Conservation (phyloP, 768 basidiomycete species). For the Lactifluus volemus region DNA sequence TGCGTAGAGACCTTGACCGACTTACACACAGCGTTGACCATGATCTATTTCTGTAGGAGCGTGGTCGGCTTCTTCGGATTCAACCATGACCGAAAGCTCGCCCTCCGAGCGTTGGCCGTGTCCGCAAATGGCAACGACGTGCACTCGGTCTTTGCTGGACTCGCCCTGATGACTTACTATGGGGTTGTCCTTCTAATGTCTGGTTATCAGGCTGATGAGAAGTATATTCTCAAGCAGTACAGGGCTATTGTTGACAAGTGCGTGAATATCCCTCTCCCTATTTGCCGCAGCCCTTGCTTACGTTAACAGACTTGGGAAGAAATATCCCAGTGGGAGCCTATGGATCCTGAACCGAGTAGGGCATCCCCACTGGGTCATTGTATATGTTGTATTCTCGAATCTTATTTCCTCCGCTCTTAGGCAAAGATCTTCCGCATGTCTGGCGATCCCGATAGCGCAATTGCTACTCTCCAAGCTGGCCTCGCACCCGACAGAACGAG, state of each 20-base stretch:
- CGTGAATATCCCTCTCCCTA: conserved; percentile 18
- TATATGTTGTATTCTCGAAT: background rate
- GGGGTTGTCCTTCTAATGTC: conserved; percentile 60
- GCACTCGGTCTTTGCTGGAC: conserved; percentile 67
- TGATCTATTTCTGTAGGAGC: conserved; percentile 32
- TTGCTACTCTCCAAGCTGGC: conserved; percentile 49
- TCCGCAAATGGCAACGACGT: conserved; percentile 60
- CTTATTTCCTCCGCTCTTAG: conserved; percentile 26
- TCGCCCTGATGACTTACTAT: conserved; percentile 77
- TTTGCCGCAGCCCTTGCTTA: background rate
- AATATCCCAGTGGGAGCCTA: conserved; percentile 58
- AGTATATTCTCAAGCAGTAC: conserved; percentile 54
- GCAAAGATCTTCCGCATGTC: conserved; percentile 73
- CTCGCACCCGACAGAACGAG: conserved; percentile 44
- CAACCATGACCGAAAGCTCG: conserved; percentile 60
- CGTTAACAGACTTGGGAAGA: conserved; percentile 37
- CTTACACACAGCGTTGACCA: background rate
- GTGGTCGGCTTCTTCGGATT: conserved; percentile 73
- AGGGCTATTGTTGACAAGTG: conserved; percentile 55
- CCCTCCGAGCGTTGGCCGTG: conserved; percentile 58
- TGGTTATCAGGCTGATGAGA: conserved; percentile 71
- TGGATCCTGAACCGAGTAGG: conserved; percentile 67
- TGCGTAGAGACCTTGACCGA: conserved; percentile 25
- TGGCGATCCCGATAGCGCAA: conserved; percentile 54
- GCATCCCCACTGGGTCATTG: background rate